Evolutionary conservation across 2,329 filamentous ascomycete genomes (phyloP).

Genomic region (Colletotrichum sp.): DNA sequence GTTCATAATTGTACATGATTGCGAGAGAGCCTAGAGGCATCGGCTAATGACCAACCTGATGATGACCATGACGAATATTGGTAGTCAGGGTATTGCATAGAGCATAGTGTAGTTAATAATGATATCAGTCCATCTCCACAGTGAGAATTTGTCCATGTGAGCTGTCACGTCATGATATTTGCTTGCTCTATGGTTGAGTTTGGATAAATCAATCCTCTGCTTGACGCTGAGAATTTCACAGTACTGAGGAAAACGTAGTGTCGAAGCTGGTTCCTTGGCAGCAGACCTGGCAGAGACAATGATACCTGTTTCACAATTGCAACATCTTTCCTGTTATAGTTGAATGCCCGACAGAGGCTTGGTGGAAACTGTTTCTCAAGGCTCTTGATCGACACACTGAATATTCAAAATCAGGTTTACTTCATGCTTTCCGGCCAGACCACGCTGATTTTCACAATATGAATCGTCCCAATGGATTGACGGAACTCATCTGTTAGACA

Average conservation of each 20-base stretch:
- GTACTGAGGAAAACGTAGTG: background rate
- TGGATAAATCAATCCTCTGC: too few relatives aligned
- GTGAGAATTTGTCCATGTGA: background rate
- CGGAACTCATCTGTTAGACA: background rate
- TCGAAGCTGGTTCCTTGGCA: too few relatives aligned
- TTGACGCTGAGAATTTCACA: background rate
- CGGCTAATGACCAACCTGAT: background rate
- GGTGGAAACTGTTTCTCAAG: background rate
- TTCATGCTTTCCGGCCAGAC: too few relatives aligned
- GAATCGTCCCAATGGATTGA: background rate
- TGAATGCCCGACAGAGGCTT: rapidly evolving
- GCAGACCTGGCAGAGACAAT: too few relatives aligned
- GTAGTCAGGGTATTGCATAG: background rate
- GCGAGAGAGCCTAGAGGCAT: background rate
- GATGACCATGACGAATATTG: background rate
- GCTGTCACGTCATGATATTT: background rate
- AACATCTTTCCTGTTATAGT: background rate
- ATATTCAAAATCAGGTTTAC: too few relatives aligned
- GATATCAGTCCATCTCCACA: background rate
- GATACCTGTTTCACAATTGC: too few relatives aligned
- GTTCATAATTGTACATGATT: background rate
- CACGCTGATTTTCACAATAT: too few relatives aligned
- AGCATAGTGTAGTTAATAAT: background rate
- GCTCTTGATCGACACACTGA: background rate
- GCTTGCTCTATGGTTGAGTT: background rate